Evolutionary conservation across 148 eudicot species (phyloP).

Genomic region (Vaccinium vitisidaea): DNA sequence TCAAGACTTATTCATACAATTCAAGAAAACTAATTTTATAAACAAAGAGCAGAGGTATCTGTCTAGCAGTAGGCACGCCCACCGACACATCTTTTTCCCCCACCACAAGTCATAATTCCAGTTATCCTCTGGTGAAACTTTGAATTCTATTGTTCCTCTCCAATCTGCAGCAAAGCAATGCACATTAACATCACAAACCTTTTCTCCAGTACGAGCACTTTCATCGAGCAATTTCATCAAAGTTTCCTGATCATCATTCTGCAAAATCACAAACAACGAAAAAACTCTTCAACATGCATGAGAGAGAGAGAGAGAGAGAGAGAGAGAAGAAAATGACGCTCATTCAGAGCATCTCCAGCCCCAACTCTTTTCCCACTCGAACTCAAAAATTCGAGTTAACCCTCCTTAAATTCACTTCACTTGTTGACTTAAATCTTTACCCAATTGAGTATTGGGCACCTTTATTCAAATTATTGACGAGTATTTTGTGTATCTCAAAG

Average conservation of each 20-base stretch:
- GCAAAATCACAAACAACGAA: constrained; percentile 13
- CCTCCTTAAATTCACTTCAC: background rate
- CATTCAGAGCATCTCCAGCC: background rate
- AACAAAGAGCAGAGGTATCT: background rate
- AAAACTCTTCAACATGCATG: background rate
- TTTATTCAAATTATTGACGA: background rate
- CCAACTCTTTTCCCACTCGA: background rate
- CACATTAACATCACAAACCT: constrained; percentile 20
- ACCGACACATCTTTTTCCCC: background rate
- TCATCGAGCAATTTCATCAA: constrained; percentile 41
- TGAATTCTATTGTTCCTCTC: background rate
- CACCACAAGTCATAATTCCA: background rate
- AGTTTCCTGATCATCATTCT: constrained; percentile 64
- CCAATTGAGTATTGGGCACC: background rate
- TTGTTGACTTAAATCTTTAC: background rate
- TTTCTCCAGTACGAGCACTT: constrained; percentile 16
- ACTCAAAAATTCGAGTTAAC: background rate
- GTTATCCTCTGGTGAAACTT: background rate
- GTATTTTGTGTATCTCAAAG: background rate
- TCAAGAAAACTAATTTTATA: background rate
- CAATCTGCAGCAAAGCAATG: background rate
- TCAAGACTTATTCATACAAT: background rate
- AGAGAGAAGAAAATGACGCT: background rate
- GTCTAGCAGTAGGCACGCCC: background rate
- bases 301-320: background rate